Conservation (phyloP, 2,329 filamentous ascomycete species). For the Phaeosphaeria sp. region DNA sequence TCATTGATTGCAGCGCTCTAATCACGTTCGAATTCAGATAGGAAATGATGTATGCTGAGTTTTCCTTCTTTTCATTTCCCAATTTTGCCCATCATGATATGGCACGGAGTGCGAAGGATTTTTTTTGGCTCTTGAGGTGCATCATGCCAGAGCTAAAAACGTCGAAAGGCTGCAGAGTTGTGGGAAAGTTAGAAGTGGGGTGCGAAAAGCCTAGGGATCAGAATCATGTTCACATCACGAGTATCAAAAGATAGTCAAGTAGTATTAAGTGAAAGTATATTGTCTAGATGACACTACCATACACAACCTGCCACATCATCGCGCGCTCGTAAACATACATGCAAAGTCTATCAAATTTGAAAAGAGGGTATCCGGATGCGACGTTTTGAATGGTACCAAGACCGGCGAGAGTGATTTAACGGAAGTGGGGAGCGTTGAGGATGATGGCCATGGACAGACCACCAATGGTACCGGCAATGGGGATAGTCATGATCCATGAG, state of each 20-base stretch:
- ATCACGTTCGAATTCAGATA: too few relatives aligned
- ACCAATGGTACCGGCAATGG: slow-evolving; percentile 64
- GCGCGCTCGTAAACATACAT: neutral
- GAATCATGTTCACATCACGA: too few relatives aligned
- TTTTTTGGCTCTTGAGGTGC: too few relatives aligned
- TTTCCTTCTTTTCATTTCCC: too few relatives aligned
- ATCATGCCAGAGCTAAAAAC: too few relatives aligned
- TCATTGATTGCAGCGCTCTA: too few relatives aligned
- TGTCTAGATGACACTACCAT: slow-evolving; percentile 1
- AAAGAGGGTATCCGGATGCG: slow-evolving; percentile 6
- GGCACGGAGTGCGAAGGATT: too few relatives aligned
- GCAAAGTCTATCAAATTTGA: slow-evolving; percentile 1
- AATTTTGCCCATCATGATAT: too few relatives aligned
- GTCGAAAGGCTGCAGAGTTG: too few relatives aligned
- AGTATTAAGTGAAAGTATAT: slow-evolving; percentile 3
- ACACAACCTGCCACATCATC: neutral
- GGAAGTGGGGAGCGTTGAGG: slow-evolving; percentile 65
- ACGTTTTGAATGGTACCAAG: neutral
- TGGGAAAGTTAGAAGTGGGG: too few relatives aligned
- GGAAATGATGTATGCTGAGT: too few relatives aligned
- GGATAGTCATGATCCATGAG: slow-evolving; percentile 70
- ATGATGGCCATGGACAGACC: slow-evolving; percentile 55
- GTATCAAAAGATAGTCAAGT: neutral
- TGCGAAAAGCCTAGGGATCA: too few relatives aligned
- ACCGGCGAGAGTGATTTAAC: slow-evolving; percentile 7